These are phyloP conservation scores for Hyaloscypha finlandica DNA, from an alignment of 495 filamentous ascomycete genomes.

Conservation along the genomic window DNA sequence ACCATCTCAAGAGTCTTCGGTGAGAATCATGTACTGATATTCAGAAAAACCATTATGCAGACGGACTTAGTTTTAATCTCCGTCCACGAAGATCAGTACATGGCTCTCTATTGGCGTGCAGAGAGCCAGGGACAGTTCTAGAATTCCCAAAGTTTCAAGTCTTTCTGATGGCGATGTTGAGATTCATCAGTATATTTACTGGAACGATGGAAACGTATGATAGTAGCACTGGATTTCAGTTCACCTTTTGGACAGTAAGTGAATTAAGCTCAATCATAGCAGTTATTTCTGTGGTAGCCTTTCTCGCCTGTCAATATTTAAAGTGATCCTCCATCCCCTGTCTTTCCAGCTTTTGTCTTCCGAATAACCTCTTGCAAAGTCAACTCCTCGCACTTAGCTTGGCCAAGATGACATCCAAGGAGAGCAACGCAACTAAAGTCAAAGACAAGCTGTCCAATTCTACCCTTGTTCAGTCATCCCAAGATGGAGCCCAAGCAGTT, in stretches of 20 bases:
- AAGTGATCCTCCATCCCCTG: background rate
- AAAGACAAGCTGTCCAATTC: background rate
- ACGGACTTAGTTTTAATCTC: too few species aligned
- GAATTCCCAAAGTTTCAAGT: too few species aligned
- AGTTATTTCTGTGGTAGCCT: background rate
- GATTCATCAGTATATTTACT: background rate
- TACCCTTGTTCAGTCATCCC: background rate
- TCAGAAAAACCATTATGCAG: too few species aligned
- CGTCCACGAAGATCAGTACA: too few species aligned
- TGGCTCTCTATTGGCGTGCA: too few species aligned
- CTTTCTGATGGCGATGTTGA: too few species aligned
- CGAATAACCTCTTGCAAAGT: background rate
- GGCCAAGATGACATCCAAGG: background rate
- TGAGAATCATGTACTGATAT: too few species aligned
- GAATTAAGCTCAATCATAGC: background rate
- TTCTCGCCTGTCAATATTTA: background rate
- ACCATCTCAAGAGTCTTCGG: too few species aligned
- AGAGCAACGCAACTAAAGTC: background rate
- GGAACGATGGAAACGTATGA: background rate
- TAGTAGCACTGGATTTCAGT: background rate
- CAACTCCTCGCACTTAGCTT: background rate
- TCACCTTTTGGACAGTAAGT: background rate
- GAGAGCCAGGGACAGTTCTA: too few species aligned
- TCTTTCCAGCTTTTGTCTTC: background rate
- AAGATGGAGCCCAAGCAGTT: background rate